These are phyloP conservation scores for Pythium rishiriense DNA, from an alignment of 352 stramenopile species.

Conservation along the genomic window DNA sequence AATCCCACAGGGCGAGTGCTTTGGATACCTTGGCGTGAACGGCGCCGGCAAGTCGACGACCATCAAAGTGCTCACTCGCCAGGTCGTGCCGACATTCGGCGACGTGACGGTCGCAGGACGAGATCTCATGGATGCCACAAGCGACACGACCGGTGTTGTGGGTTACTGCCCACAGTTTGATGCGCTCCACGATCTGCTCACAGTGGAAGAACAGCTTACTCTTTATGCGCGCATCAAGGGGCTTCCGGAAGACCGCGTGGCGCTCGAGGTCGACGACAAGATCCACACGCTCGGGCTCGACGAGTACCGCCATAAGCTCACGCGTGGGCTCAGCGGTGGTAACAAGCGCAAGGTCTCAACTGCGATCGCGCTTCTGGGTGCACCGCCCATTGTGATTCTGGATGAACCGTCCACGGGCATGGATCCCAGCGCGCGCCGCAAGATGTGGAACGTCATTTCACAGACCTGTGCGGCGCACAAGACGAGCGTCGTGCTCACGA, in stretches of 20 bases:
- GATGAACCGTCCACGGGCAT: conserved; percentile 96
- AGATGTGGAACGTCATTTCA: conserved; percentile 92
- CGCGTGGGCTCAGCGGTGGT: conserved; percentile 59
- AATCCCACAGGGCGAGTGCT: conserved; percentile 70
- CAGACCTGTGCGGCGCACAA: conserved; percentile 38
- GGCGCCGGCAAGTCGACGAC: conserved; percentile 67
- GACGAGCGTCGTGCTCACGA: conserved; percentile 44
- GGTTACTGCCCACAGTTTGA: conserved; percentile 95
- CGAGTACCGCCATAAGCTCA: conserved; percentile 51
- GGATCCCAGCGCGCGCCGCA: conserved; percentile 89
- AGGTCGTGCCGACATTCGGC: conserved; percentile 48
- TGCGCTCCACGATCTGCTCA: conserved; percentile 92
- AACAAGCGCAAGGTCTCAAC: conserved; percentile 97
- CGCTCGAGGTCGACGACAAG: conserved; percentile 49
- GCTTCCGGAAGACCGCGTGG: conserved; percentile 37
- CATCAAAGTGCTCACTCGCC: conserved; percentile 42
- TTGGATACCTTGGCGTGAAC: conserved; percentile 78
- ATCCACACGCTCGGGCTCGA: conserved; percentile 56
- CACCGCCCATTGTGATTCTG: conserved; percentile 93
- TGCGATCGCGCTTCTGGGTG: conserved; percentile 94
- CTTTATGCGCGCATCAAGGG: conserved; percentile 92
- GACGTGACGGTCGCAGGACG: conserved; percentile 50
- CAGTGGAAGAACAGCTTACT: conserved; percentile 89
- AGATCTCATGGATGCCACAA: conserved; percentile 32
- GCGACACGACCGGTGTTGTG: conserved; percentile 33